A percentile compares a stretch with the other conserved stretches of the same genome.
These are phyloP conservation scores for Yarrowia sp. DNA, from an alignment of 805 yeast genomes.

Conservation along the genomic window DNA sequence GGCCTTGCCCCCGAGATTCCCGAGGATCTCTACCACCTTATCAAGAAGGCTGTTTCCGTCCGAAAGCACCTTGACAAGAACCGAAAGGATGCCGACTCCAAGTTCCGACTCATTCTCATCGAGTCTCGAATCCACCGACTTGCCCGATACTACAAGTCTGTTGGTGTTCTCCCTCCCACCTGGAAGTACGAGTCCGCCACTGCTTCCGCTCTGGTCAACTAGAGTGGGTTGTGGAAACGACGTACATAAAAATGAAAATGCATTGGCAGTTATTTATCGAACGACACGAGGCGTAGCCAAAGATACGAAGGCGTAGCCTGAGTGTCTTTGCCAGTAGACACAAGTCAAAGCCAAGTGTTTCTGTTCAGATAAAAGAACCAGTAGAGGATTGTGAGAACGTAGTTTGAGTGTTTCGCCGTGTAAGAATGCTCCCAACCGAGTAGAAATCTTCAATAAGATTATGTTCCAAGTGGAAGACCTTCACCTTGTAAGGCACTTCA, in stretches of 20 bases:
- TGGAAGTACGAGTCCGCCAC: constrained; percentile 99
- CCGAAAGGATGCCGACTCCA: constrained; percentile 99
- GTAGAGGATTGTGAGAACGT: neutral
- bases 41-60: constrained; percentile 99
- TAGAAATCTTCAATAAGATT: no score
- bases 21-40: constrained; percentile 98
- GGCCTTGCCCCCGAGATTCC: constrained; percentile 98
- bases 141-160: constrained; percentile 99
- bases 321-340: neutral
- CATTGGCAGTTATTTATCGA: neutral
- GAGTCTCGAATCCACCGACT: constrained; percentile 99
- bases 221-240: constrained; percentile 38
- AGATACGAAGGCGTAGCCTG: neutral
- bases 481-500: no score
- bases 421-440: no score
- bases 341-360: no score
- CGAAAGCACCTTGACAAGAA: constrained; percentile 99
- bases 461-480: no score
- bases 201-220: constrained; percentile 99
- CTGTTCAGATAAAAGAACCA: no score
- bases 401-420: neutral
- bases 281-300: neutral
- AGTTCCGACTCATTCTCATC: constrained; percentile 99
- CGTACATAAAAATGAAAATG: constrained; percentile 23
- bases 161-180: constrained; percentile 98